These are phyloP conservation scores for Cercospora nicotianae DNA, from an alignment of 2,329 filamentous ascomycete species.

Conservation along the genomic window DNA sequence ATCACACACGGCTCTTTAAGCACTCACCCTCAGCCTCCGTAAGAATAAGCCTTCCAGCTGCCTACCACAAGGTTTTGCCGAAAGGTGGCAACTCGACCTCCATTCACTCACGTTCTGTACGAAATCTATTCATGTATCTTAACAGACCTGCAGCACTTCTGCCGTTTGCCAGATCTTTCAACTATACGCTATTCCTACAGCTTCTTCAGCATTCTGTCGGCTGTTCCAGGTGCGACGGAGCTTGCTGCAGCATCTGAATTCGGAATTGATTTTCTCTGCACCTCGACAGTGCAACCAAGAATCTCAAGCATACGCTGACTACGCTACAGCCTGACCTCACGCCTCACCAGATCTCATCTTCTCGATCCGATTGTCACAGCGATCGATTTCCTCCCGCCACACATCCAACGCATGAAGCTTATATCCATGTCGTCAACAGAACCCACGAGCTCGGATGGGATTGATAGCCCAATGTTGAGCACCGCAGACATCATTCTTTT, in stretches of 20 bases:
- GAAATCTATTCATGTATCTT: neutral
- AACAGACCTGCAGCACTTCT: neutral
- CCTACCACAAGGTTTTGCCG: neutral
- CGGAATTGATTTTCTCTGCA: too few species aligned
- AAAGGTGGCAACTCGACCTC: neutral
- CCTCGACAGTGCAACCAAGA: neutral
- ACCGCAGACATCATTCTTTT: neutral
- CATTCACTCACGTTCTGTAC: neutral
- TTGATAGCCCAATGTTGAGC: neutral
- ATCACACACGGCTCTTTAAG: neutral
- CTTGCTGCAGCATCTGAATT: neutral
- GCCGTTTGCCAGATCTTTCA: neutral
- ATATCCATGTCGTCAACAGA: neutral
- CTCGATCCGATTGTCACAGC: neutral
- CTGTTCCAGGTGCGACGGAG: neutral
- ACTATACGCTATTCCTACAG: neutral
- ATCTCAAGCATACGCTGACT: neutral
- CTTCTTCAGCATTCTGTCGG: neutral
- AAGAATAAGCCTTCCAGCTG: neutral
- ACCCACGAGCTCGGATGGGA: neutral
- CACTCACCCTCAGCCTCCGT: neutral
- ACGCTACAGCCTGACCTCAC: neutral
- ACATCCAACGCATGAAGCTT: neutral
- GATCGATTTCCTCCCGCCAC: neutral
- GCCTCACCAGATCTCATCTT: neutral